Percentiles rank a stretch among this genome's conserved stretches.
Evolutionary conservation across 768 basidiomycete species (phyloP).

Genomic region (Leccinum ochraceum): DNA sequence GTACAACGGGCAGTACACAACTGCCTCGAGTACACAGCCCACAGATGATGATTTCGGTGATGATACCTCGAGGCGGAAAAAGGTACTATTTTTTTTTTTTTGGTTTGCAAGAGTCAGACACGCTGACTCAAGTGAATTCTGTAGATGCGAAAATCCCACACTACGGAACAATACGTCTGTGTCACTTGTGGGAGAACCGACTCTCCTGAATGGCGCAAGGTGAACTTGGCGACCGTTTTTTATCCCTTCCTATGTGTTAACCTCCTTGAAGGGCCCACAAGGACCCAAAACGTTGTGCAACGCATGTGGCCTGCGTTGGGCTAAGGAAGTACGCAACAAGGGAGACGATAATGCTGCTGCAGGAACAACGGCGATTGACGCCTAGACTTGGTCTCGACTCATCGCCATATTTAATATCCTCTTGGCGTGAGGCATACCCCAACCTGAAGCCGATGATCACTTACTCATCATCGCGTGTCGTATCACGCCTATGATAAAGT

Average conservation of each 20-base stretch:
- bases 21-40: slow-evolving; percentile 16
- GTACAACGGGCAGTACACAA: slow-evolving; percentile 19
- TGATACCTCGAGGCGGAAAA: slow-evolving; percentile 61
- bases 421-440: slow-evolving; percentile 5
- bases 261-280: slow-evolving; percentile 66
- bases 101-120: background rate
- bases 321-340: slow-evolving; percentile 63
- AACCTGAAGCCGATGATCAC: slow-evolving; percentile 2
- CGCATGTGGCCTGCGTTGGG: slow-evolving; percentile 93
- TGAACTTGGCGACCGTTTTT: slow-evolving; percentile 17
- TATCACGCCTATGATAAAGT: slow-evolving; percentile 8
- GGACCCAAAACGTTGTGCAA: slow-evolving; percentile 99
- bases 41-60: slow-evolving; percentile 47
- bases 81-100: slow-evolving; percentile 41
- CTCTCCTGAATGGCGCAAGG: slow-evolving; percentile 98
- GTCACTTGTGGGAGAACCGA: slow-evolving; percentile 92
- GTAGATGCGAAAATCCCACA: slow-evolving; percentile 41
- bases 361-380: slow-evolving; percentile 20
- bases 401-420: background rate
- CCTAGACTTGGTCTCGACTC: slow-evolving; percentile 12
- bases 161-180: slow-evolving; percentile 78
- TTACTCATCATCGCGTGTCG: slow-evolving; percentile 3
- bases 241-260: slow-evolving; percentile 19
- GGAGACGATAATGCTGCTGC: slow-evolving; percentile 35
- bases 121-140: slow-evolving; percentile 1